phyloP scores from a whole-genome alignment of 1,284 basidiomycete genomes.

The Apiotrichum montevideense region DNA sequence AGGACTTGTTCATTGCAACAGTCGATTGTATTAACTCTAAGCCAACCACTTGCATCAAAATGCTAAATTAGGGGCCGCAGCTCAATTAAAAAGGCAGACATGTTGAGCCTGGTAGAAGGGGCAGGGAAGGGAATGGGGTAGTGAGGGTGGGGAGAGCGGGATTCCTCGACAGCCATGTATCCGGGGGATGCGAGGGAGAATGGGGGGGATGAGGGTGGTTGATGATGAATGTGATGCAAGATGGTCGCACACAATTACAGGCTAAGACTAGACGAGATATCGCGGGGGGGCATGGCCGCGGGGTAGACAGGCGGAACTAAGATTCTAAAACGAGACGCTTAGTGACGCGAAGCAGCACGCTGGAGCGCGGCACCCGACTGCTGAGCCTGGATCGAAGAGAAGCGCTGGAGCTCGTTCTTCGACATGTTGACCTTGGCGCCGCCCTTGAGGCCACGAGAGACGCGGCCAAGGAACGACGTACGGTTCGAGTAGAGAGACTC shows the following conservation, averaged over 20 bases:
- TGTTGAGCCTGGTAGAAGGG: conserved; percentile 12
- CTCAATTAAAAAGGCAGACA: conserved; percentile 14
- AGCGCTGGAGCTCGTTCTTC: conserved; percentile 48
- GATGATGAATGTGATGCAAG: conserved; percentile 16
- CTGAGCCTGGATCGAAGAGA: conserved; percentile 48
- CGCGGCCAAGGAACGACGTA: conserved; percentile 42
- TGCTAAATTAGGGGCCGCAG: conserved; percentile 16
- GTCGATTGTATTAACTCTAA: conserved; percentile 4
- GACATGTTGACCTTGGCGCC: conserved; percentile 47
- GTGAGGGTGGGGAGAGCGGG: conserved; percentile 8
- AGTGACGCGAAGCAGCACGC: conserved; percentile 29
- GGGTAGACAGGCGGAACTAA: not conserved
- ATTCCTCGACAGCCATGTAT: conserved; percentile 11
- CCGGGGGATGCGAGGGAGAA: conserved; percentile 6
- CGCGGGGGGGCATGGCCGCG: conserved; percentile 2
- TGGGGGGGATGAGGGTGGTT: not conserved
- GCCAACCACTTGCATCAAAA: conserved; percentile 23
- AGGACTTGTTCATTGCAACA: too few species aligned
- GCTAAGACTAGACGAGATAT: conserved; percentile 11
- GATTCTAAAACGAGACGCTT: conserved; percentile 4
- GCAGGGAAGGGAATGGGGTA: conserved; percentile 10
- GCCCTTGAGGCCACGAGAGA: conserved; percentile 40
- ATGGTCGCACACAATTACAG: conserved; percentile 22
- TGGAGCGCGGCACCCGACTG: conserved; percentile 47
- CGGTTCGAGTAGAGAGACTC: conserved; percentile 73